Percentiles rank a stretch among this genome's conserved stretches.
phyloP scores from a whole-genome alignment of 192 early-diverging fungal genomes.

The Coemansia sp. region DNA sequence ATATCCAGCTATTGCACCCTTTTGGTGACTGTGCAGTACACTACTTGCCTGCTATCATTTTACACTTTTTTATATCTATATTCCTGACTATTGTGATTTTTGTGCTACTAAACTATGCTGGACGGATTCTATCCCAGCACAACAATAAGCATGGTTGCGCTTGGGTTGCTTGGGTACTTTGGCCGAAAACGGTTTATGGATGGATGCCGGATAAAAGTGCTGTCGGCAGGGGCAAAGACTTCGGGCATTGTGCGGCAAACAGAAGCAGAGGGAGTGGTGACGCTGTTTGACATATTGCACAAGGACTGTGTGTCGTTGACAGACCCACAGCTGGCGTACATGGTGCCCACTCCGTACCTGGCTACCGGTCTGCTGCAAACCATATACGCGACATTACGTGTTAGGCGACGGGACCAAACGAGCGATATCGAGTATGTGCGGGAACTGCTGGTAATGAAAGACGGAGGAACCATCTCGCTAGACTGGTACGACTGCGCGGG shows the following conservation, averaged over 20 bases:
- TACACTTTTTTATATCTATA: constrained; percentile 1
- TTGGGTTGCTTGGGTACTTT: constrained; percentile 22
- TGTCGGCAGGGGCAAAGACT: constrained; percentile 34
- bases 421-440: constrained; percentile 35
- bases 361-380: constrained; percentile 79
- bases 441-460: constrained; percentile 59
- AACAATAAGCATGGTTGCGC: constrained; percentile 19
- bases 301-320: constrained; percentile 59
- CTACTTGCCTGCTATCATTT: neutral
- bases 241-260: constrained; percentile 39
- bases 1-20: neutral
- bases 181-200: constrained; percentile 23
- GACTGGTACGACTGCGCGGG: constrained; percentile 68
- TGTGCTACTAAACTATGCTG: constrained; percentile 8
- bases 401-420: constrained; percentile 37
- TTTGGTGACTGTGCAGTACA: neutral
- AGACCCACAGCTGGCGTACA: constrained; percentile 55
- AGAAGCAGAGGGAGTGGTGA: constrained; percentile 21
- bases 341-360: constrained; percentile 73
- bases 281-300: constrained; percentile 34
- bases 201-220: constrained; percentile 26
- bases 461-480: constrained; percentile 82
- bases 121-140: constrained; percentile 25
- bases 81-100: neutral
- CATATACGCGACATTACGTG: constrained; percentile 38